phyloP scores from a whole-genome alignment of 257 asterid genomes.

The Thymus quinquecostatus region DNA sequence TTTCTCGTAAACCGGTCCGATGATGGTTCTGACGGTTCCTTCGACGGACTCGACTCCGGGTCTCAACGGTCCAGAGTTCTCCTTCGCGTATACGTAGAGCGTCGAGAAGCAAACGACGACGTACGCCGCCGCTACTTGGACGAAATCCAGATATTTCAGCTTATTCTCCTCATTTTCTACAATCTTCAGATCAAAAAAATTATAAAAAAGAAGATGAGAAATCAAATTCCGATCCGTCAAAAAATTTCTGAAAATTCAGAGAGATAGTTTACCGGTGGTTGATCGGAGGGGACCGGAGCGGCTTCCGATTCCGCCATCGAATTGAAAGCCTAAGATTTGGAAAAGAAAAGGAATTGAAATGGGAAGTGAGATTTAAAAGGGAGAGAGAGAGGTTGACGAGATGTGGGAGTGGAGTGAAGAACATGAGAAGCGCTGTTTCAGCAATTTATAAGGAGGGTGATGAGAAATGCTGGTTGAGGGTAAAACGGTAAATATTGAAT shows the following conservation, averaged over 20 bases:
- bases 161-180: slow-evolving; percentile 43
- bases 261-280: slow-evolving; percentile 16
- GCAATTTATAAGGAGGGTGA: slow-evolving; percentile 35
- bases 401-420: slow-evolving; percentile 23
- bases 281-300: slow-evolving; percentile 35
- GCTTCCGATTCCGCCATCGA: slow-evolving; percentile 58
- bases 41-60: slow-evolving; percentile 81
- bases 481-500: background rate
- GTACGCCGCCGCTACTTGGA: slow-evolving; percentile 55
- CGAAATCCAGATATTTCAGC: slow-evolving; percentile 70
- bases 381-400: background rate
- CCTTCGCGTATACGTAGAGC: slow-evolving; percentile 70
- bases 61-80: slow-evolving; percentile 70
- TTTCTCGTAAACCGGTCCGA: slow-evolving; percentile 70
- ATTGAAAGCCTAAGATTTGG: background rate
- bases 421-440: background rate
- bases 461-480: background rate
- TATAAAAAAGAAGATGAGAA: background rate
- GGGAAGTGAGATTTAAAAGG: background rate
- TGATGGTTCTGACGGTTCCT: slow-evolving; percentile 58
- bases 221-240: background rate
- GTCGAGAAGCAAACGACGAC: slow-evolving; percentile 56
- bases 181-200: slow-evolving; percentile 32
- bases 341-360: background rate
- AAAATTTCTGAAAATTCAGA: background rate